Percentiles rank a stretch among this genome's conserved stretches.
These are phyloP conservation scores for Dacryopinax spathularia DNA, from an alignment of 768 basidiomycete species.

Conservation along the genomic window DNA sequence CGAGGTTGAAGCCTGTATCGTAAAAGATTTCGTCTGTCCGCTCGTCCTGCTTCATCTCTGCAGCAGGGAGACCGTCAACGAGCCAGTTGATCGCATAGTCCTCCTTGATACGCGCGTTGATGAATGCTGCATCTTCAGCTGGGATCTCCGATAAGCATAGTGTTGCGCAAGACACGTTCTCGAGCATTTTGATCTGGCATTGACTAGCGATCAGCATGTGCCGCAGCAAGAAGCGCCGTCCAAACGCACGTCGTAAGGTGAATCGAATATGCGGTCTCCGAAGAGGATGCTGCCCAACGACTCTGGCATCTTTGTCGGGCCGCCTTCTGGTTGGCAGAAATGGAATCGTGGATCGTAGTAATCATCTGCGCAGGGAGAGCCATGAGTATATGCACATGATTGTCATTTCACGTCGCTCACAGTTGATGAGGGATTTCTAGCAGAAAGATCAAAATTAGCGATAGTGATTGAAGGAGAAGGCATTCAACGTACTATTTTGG, in stretches of 20 bases:
- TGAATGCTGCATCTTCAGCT: conserved; percentile 65
- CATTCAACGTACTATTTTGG: conserved; percentile 49
- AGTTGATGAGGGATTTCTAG: conserved; percentile 85
- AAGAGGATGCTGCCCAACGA: conserved; percentile 89
- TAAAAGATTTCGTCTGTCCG: conserved; percentile 76
- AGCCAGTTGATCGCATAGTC: conserved; percentile 93
- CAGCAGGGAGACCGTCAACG: conserved; percentile 83
- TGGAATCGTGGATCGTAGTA: conserved; percentile 79
- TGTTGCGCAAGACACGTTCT: conserved; percentile 62
- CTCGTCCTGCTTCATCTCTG: conserved; percentile 75
- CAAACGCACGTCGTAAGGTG: conserved; percentile 65
- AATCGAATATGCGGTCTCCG: conserved; percentile 86
- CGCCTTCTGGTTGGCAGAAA: conserved; percentile 71
- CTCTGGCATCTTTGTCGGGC: conserved; percentile 59
- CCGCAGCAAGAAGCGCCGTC: neutral
- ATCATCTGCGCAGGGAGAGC: conserved; percentile 46
- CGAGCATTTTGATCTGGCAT: conserved; percentile 64
- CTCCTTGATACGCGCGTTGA: conserved; percentile 81
- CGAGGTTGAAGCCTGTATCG: conserved; percentile 88
- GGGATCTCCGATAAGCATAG: conserved; percentile 55
- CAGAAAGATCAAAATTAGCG: neutral
- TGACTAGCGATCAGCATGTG: neutral
- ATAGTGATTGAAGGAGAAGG: conserved; percentile 7
- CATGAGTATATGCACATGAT: neutral
- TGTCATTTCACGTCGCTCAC: conserved; percentile 29